Base-by-base conservation (phyloP, 176 grass and related monocot genomes). In the Rhipidocladum racemiflorum region DNA sequence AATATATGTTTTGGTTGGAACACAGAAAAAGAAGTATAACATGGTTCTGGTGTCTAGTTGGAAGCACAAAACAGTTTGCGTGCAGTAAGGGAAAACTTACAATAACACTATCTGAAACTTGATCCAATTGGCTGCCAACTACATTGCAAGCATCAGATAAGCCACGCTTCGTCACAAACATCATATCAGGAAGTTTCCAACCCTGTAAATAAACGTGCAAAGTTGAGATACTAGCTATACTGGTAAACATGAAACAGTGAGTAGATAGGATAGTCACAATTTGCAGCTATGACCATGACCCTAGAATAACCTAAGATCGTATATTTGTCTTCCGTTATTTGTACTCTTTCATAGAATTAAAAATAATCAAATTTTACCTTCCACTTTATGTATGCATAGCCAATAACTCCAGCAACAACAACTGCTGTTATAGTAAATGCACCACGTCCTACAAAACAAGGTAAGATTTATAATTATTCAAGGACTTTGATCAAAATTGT, bases 151-250 rank as follows among this genome's bases (percentile, higher is more conserved):
- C 92, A 84, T 97, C 88, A 64, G 90, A 57, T 24, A 97, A 85
- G 20, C 95, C 88, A 36, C 84, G 88, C 54, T 74, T 93, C 1
- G 92, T 94, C 64, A 92, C 95, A 89, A 94, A 97, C 92, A 97
- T 92, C 84, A 97, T 72, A 70, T 94, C 92, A 28, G 86, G 84
- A 65, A 94, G 68, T 51, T 94, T 94, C 95, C 88, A 97, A 11
- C 95, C 95, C 92, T 97, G 81, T 38, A 59, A 81, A 67, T 81
- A 34, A 28, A 39, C 13, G 35, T 0, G 17, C 15, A 54, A 61
- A 35, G 8, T 74, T 85, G 62, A 81, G 53, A 72, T 40, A 11
- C n/a, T 40, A 43, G 59, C 70, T 25, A 70, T 9, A 51, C 38
- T 2, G 60, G 10, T 9, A 23, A 23, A 66, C 17, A 44, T 55